Base-by-base conservation (phyloP, 1,284 basidiomycete species). In the Sparassis latifolia region DNA sequence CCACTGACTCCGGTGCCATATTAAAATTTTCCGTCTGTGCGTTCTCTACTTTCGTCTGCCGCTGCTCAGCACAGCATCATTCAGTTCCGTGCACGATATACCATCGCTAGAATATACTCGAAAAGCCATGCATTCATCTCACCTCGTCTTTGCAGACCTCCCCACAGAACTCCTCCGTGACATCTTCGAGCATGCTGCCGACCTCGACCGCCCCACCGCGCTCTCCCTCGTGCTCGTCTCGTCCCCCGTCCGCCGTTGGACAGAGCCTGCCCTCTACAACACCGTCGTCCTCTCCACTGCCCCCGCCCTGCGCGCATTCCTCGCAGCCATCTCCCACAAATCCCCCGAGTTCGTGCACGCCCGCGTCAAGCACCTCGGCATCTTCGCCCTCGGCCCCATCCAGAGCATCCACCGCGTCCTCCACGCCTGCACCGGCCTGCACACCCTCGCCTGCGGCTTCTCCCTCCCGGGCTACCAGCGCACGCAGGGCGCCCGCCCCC, bases 391-490 rank as follows among this genome's bases (percentile, higher is more conserved):
- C 9, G 67, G 70, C n/a, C 70, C 70, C 38, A 57, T 68, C 5
- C 59, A 64, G 44, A 58, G 57, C 50, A 69, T 71, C 52, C 60
- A 67, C 49, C 52, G 55, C 20, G 63, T 72, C 33, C 60, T 73
- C 32, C 52, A 56, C 42, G 60, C 55, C 6, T 70, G 71, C 48
- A 56, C 57, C 1, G 64, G 67, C 47, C 61, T 70, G 6, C 56
- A 58, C 38, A 69, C 65, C 55, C 61, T 72, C n/a, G 68, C 70
- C 1, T 72, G 69, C 55, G 68, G 69, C 29, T 70, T 72, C 59
- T 63, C 68, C 27, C 58, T 69, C 2, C 60, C 66, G 2, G 56
- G 61, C 2, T 68, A 68, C 55, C 54, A 58, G 45, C 57, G 60
- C 7, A 29, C 62, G 42, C 60, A 57, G 32, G 58, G 58, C 45